Evolutionary conservation across 257 asterid species (phyloP).

Genomic region (Datura wrightii): DNA sequence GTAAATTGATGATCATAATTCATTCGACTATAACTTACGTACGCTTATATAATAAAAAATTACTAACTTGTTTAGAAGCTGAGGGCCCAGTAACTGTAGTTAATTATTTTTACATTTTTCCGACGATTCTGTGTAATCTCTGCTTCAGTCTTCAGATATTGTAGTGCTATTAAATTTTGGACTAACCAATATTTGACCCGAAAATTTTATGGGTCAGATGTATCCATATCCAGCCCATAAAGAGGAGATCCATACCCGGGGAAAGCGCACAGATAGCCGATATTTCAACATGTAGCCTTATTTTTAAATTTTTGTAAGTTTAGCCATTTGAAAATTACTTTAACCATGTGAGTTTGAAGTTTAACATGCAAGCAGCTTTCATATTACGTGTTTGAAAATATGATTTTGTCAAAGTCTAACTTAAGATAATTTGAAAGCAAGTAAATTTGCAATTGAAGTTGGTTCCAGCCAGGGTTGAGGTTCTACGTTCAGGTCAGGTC

Average conservation of each 20-base stretch:
- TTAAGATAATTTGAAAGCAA: neutral
- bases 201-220: neutral
- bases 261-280: neutral
- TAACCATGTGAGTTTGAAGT: too few species aligned
- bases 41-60: neutral
- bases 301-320: neutral
- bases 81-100: conserved; percentile 63
- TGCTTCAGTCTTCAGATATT: neutral
- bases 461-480: too few species aligned
- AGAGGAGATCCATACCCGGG: neutral
- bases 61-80: conserved; percentile 66
- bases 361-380: too few species aligned
- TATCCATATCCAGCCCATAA: neutral
- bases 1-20: too few species aligned
- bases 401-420: neutral
- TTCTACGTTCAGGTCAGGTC: too few species aligned
- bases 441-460: neutral
- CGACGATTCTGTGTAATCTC: neutral
- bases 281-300: neutral
- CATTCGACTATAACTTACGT: too few species aligned
- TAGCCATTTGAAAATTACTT: too few species aligned
- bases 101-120: neutral
- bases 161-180: neutral
- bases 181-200: neutral
- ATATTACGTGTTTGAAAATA: too few species aligned